phyloP scores from a whole-genome alignment of 768 basidiomycete genomes.

The Calocera cornea region DNA sequence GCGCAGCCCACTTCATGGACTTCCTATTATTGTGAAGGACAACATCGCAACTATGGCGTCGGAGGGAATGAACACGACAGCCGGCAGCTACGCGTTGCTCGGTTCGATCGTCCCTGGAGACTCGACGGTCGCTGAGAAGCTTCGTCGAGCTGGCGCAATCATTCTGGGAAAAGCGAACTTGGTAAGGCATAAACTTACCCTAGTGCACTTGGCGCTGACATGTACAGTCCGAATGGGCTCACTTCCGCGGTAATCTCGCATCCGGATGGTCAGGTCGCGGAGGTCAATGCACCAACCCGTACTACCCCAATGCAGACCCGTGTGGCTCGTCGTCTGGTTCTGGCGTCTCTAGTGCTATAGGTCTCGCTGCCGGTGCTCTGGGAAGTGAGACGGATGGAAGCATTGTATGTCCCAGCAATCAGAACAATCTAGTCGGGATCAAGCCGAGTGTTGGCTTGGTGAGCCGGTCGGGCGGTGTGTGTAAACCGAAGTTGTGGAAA shows the following conservation, averaged over 20 bases:
- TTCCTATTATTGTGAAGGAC: constrained; percentile 40
- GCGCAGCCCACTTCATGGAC: constrained; percentile 41
- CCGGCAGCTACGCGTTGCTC: background rate
- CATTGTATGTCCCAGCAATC: constrained; percentile 38
- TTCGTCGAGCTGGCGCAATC: constrained; percentile 10
- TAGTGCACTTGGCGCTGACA: background rate
- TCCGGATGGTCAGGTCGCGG: constrained; percentile 47
- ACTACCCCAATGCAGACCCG: constrained; percentile 39
- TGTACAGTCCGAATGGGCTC: constrained; percentile 34
- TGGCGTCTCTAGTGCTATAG: constrained; percentile 41
- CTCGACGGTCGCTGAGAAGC: constrained; percentile 19
- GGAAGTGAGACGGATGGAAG: constrained; percentile 41
- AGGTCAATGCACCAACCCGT: constrained; percentile 39
- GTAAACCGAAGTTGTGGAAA: background rate
- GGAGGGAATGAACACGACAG: background rate
- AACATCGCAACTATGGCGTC: constrained; percentile 13
- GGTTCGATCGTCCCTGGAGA: constrained; percentile 23
- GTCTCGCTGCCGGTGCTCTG: constrained; percentile 29
- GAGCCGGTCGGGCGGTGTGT: constrained; percentile 42
- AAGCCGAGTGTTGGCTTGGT: constrained; percentile 49
- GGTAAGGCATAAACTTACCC: background rate
- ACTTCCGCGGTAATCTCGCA: constrained; percentile 34
- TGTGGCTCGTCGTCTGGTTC: constrained; percentile 49
- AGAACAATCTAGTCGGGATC: constrained; percentile 45
- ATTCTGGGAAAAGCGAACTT: constrained; percentile 20